Evolutionary conservation across 2,329 filamentous ascomycete species (phyloP).

Genomic region (Epichloe brachyelytri): DNA sequence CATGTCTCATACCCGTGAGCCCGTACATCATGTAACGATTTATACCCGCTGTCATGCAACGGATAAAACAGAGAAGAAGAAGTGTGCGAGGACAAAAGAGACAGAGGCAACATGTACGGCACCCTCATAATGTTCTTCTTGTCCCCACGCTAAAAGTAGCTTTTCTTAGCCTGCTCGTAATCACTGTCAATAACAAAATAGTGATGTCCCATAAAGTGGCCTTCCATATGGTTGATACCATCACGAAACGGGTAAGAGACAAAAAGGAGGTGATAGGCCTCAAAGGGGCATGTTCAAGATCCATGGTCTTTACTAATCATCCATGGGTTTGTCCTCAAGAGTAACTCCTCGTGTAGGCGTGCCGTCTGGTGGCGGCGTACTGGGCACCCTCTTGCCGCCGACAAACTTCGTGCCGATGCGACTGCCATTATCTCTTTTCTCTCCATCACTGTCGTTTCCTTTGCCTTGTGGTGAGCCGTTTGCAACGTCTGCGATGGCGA

Average conservation of each 20-base stretch:
- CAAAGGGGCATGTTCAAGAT: neutral
- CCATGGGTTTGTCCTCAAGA: slow-evolving; percentile 40
- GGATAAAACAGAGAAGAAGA: neutral
- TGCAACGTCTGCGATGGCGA: slow-evolving; percentile 25
- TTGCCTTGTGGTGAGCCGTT: slow-evolving; percentile 27
- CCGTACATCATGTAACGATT: neutral
- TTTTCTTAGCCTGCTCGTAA: no score
- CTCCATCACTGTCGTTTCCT: slow-evolving; percentile 17
- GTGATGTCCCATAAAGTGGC: no score
- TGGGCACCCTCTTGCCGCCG: slow-evolving; percentile 32
- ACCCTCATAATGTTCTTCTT: no score
- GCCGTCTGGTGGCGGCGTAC: slow-evolving; percentile 18
- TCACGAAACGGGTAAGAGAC: no score
- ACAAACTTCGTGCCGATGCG: slow-evolving; percentile 31
- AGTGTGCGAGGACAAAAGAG: neutral
- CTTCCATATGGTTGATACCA: no score
- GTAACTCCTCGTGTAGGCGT: slow-evolving; percentile 30
- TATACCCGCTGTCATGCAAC: neutral
- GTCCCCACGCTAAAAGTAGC: no score
- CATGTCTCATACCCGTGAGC: neutral
- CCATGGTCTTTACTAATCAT: slow-evolving; percentile 24
- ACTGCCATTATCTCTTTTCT: slow-evolving; percentile 54
- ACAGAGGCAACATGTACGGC: neutral
- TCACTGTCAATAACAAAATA: no score
- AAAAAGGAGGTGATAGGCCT: neutral